Conservation (phyloP, 2,329 filamentous ascomycete species). For the Aspergillus sp. region DNA sequence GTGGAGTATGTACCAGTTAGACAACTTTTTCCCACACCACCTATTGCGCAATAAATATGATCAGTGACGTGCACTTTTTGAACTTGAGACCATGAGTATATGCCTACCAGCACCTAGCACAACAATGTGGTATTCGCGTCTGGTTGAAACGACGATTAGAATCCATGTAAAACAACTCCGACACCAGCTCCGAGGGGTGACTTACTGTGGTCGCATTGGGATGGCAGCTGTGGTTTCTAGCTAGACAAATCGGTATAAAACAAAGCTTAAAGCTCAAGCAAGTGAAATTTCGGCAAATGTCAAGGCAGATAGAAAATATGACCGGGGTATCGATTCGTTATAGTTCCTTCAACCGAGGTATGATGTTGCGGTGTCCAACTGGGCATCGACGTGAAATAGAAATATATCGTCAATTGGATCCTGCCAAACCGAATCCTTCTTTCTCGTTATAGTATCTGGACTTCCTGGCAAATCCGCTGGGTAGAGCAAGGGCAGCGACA, state of each 20-base stretch:
- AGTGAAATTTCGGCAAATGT: too few relatives aligned
- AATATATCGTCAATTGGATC: too few relatives aligned
- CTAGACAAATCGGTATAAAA: background rate
- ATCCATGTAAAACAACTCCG: conserved; percentile 2
- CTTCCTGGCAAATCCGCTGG: too few relatives aligned
- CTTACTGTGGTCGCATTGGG: conserved; percentile 35
- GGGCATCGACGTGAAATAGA: too few relatives aligned
- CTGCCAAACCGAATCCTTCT: too few relatives aligned
- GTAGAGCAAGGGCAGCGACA: too few relatives aligned
- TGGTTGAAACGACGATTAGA: conserved; percentile 30
- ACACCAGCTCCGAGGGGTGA: conserved; percentile 6
- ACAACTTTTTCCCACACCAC: conserved; percentile 89
- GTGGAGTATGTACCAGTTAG: conserved; percentile 64
- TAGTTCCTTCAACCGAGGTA: too few relatives aligned
- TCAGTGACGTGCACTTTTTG: conserved; percentile 6
- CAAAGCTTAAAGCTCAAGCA: too few relatives aligned
- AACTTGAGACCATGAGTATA: conserved; percentile 4
- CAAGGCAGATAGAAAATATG: too few relatives aligned
- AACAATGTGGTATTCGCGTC: conserved; percentile 77
- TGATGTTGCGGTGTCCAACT: too few relatives aligned
- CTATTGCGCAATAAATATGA: conserved; percentile 40
- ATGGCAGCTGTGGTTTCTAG: conserved; percentile 2
- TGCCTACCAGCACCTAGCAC: conserved; percentile 69
- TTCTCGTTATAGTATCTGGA: too few relatives aligned
- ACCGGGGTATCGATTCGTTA: too few relatives aligned